Evolutionary conservation across 495 filamentous ascomycete species (phyloP), one percentile per base, ranked within the genome.

Genomic region (Neurospora hispaniola): DNA sequence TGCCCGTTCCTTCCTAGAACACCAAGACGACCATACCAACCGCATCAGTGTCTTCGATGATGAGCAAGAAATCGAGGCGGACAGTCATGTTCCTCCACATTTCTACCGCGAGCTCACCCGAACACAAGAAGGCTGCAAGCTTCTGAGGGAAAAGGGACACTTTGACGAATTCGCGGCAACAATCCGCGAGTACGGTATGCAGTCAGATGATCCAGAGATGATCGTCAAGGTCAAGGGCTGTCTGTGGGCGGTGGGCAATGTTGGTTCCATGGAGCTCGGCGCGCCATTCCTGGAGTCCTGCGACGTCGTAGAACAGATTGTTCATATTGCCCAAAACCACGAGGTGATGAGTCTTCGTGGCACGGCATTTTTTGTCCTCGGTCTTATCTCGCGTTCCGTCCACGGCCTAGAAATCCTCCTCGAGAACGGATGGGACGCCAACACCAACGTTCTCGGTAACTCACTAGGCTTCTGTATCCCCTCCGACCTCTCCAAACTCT

Each of bases 251-350:
- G 93, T 99, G 10, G 96, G 96, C 38, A 99, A 99, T 78, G 94
- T 99, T 68, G 96, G 96, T 1, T 97, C 94, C 4, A 99, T 99
- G 96, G 94, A 97, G 76, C 89, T 98, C 41, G 96, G 96, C 2
- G 96, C 94, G 0, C 92, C 93, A 0, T 99, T 99, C 81, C 86
- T 99, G 4, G 93, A 95, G 79, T 90, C 90, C 71, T 89, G 89
- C 59, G 92, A 97, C 73, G 93, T 98, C 40, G 92, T 98, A 38
- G 87, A 90, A 78, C 87, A 89, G 72, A 94, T 98, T 62, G 89
- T 98, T 71, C 84, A 87, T 75, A 97, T 99, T 79, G 96, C 96
- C 3, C 90, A 96, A 77, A 84, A 83, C 73, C 94, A 94, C 48
- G 90, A 93, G 74, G 92, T 98, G 23, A 89, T 98, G 86, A 95